Evolutionary conservation across 345 rosid species (phyloP).

Genomic region (Clarkia xantiana): DNA sequence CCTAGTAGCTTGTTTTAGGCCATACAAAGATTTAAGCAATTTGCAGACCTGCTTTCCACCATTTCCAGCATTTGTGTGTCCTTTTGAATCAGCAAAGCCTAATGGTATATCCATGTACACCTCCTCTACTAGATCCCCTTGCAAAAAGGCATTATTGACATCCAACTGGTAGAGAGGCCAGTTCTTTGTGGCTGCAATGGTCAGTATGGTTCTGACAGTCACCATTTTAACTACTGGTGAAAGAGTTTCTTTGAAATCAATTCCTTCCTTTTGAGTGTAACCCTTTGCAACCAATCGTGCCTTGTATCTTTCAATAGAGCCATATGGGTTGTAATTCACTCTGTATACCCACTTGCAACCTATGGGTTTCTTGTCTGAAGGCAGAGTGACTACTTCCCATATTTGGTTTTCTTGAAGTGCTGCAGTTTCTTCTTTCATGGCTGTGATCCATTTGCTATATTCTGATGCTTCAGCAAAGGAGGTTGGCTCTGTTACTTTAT

Average conservation of each 20-base stretch:
- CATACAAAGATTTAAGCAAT: background rate
- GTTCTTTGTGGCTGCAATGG: background rate
- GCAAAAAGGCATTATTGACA: slow-evolving; percentile 1
- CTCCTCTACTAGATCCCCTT: background rate
- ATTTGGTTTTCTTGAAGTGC: too few relatives aligned
- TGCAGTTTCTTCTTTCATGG: too few relatives aligned
- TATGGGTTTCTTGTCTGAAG: too few relatives aligned
- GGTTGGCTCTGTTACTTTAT: too few relatives aligned
- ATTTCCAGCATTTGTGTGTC: too few relatives aligned
- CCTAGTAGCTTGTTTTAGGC: background rate
- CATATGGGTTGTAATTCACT: background rate
- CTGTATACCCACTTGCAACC: too few relatives aligned
- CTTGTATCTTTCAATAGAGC: background rate
- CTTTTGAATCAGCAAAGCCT: background rate
- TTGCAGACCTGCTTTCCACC: background rate
- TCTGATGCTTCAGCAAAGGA: too few relatives aligned
- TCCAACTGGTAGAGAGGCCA: background rate
- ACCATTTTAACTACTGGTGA: slow-evolving; percentile 1
- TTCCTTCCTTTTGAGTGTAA: background rate
- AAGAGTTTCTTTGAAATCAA: background rate
- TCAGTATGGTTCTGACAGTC: background rate
- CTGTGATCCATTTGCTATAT: too few relatives aligned
- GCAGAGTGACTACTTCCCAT: too few relatives aligned
- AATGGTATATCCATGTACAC: background rate
- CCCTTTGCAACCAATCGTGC: background rate